These are phyloP conservation scores for Crotalaria pallida DNA, from an alignment of 306 rosid species.

Conservation along the genomic window DNA sequence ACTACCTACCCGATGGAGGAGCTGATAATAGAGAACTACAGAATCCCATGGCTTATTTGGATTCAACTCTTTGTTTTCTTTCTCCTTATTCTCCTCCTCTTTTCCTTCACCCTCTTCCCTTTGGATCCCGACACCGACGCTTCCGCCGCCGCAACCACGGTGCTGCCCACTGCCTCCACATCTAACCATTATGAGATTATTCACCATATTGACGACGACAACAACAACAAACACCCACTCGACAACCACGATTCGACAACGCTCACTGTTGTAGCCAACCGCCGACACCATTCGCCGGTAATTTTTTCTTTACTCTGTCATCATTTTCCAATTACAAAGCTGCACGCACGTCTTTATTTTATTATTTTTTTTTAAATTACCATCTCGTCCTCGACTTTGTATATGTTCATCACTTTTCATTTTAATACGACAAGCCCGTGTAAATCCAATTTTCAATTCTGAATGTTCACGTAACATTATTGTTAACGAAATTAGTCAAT, in stretches of 20 bases:
- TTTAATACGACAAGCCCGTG: too few relatives aligned
- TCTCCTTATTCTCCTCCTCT: conserved; percentile 54
- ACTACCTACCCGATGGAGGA: too few relatives aligned
- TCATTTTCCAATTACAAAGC: not conserved
- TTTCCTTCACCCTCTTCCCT: conserved; percentile 38
- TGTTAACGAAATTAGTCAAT: too few relatives aligned
- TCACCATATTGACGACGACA: conserved; percentile 28
- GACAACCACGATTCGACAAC: conserved; percentile 11
- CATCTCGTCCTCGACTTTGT: too few relatives aligned
- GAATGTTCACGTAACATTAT: too few relatives aligned
- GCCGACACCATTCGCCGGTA: conserved; percentile 47
- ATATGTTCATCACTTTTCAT: too few relatives aligned
- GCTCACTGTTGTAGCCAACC: conserved; percentile 17
- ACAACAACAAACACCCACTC: conserved; percentile 4
- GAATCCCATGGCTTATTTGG: conserved; percentile 81
- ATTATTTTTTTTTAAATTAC: too few relatives aligned
- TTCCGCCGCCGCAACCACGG: not conserved
- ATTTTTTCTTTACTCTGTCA: not conserved
- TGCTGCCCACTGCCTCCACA: conserved; percentile 20
- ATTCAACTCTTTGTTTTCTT: conserved; percentile 56
- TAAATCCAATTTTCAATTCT: too few relatives aligned
- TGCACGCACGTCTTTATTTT: too few relatives aligned
- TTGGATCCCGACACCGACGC: conserved; percentile 22
- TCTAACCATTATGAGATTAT: conserved; percentile 34
- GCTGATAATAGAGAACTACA: conserved; percentile 27